Evolutionary conservation across 345 rosid genomes (phyloP), one percentile per base, ranked within the genome.

Genomic region (Syzygium aqueum): DNA sequence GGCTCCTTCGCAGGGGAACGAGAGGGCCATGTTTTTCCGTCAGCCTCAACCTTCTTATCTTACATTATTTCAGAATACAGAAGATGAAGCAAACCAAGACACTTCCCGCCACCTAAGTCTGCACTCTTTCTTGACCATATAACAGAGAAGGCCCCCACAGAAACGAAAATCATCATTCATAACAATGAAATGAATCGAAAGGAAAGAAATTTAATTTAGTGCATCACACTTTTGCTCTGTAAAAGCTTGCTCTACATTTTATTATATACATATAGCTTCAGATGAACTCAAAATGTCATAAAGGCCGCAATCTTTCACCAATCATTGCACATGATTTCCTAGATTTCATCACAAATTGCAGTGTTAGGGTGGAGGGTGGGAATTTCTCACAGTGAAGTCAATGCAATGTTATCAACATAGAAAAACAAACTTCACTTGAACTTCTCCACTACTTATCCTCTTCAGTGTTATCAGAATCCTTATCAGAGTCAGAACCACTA

Each of bases 401-500:
- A 61, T n/a, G 73, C 73, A 61, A n/a, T 61, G 73, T 12, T 61
- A 61, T 61, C 37, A 61, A 28, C 19, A n/a, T 61, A 0, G 33
- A 61, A 61, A 61, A n/a, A 37, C 80, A 73, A 37, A 37, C 25
- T 37, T 73, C 49, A 37, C 14, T 25, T 73, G 11, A 33, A 73
- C 25, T 13, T 46, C 46, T 88, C 86, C 87, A 87, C 52, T 40
- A 82, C 27, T 46, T 78, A 43, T 85, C 89, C 40, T n/a, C 86
- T 17, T 90, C 91, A 28, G 85, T 88, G 80, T 84, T 50, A 78
- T 89, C 90, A 27, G 89, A 85, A 84, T 65, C 87, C 53, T 50
- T 89, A 53, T 91, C 94, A 43, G 89, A 82, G 33, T 90, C 92
- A 40, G 93, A 91, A 11, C 84, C 92, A 85, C 89, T 86, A 43